Percentiles rank a stretch among this genome's conserved stretches.
Evolutionary conservation across 164 flowering plant species (phyloP).

Genomic region (Magnolia changhungtana): DNA sequence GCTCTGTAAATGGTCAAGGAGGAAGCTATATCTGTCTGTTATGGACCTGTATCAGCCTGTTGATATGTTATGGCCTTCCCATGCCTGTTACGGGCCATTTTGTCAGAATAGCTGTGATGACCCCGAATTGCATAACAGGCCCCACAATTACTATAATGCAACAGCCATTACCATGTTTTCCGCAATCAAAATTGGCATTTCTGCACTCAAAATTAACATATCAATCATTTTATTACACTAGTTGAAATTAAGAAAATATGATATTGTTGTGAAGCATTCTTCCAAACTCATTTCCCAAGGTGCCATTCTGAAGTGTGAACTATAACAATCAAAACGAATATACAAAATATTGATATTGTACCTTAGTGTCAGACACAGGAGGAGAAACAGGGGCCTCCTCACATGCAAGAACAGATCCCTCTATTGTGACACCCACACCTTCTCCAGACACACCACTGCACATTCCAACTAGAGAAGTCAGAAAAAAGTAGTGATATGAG

Average conservation of each 20-base stretch:
- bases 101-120: not conserved
- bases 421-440: conserved; percentile 69
- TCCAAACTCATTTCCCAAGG: not conserved
- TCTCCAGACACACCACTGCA: conserved; percentile 83
- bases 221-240: too few relatives aligned
- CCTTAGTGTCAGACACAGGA: conserved; percentile 65
- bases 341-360: not conserved
- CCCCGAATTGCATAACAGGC: not conserved
- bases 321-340: not conserved
- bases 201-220: not conserved
- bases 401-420: conserved; percentile 37
- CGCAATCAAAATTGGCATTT: too few relatives aligned
- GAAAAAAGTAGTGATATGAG: not conserved
- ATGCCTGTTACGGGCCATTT: too few relatives aligned
- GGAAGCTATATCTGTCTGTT: too few relatives aligned
- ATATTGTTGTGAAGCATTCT: not conserved
- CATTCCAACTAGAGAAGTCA: not conserved
- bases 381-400: conserved; percentile 67
- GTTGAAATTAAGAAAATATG: not conserved
- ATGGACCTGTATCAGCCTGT: too few relatives aligned
- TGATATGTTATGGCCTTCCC: too few relatives aligned
- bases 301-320: not conserved
- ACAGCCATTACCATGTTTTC: not conserved
- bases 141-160: not conserved
- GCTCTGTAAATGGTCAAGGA: too few relatives aligned